A percentile compares a stretch with the other conserved stretches of the same genome.
Conservation (phyloP, 2,329 filamentous ascomycete species). For the Microcyclospora tardicrescens region DNA sequence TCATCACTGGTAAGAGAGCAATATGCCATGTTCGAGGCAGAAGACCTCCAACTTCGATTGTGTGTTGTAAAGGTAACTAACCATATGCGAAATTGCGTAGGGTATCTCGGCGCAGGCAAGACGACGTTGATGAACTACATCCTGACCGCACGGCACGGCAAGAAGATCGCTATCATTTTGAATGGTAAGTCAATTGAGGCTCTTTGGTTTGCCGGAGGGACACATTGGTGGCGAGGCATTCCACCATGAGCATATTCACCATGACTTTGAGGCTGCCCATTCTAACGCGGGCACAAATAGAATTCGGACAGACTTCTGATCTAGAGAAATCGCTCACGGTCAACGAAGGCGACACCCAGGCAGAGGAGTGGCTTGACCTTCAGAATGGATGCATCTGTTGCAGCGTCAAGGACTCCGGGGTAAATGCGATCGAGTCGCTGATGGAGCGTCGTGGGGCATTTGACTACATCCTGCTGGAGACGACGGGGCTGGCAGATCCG, state of each 20-base stretch:
- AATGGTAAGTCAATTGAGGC: slow-evolving; percentile 48
- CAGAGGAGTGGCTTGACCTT: slow-evolving; percentile 89
- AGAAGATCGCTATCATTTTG: slow-evolving; percentile 95
- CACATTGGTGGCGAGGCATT: neutral
- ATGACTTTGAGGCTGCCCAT: neutral
- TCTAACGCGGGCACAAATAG: slow-evolving; percentile 7
- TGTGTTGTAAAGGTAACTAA: neutral
- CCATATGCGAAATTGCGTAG: slow-evolving; percentile 30
- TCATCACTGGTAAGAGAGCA: slow-evolving; percentile 55
- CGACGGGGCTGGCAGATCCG: slow-evolving; percentile 86
- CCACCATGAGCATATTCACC: neutral
- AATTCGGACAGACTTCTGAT: slow-evolving; percentile 50
- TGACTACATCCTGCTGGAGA: slow-evolving; percentile 95
- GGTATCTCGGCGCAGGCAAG: slow-evolving; percentile 90
- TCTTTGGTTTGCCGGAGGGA: neutral
- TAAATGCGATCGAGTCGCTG: slow-evolving; percentile 85
- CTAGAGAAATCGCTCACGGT: slow-evolving; percentile 94
- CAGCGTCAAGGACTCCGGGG: slow-evolving; percentile 91
- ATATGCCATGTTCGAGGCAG: neutral
- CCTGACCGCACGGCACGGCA: slow-evolving; percentile 84
- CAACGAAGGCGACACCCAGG: slow-evolving; percentile 59
- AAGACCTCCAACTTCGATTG: too few species aligned
- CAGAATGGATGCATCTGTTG: slow-evolving; percentile 97
- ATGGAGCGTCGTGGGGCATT: slow-evolving; percentile 92
- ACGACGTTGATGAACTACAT: slow-evolving; percentile 95